Evolutionary conservation across 768 basidiomycete genomes (phyloP).

Genomic region (Amanita rimosa): DNA sequence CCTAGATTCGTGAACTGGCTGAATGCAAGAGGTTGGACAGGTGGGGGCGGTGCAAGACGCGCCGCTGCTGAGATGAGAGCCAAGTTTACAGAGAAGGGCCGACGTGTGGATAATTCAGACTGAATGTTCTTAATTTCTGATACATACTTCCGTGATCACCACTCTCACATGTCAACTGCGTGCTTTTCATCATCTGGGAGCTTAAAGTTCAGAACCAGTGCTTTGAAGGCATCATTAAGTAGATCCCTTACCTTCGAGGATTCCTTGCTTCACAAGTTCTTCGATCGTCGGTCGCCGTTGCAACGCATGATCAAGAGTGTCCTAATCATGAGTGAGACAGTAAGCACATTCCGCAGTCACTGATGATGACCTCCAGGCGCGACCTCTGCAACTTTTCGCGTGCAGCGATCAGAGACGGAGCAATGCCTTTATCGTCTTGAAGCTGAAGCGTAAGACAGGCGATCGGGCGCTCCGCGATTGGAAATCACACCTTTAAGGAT

Average conservation of each 20-base stretch:
- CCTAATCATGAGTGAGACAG: slow-evolving; percentile 20
- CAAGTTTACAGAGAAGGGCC: slow-evolving; percentile 27
- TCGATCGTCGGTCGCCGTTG: slow-evolving; percentile 46
- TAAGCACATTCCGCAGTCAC: neutral
- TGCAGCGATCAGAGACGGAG: slow-evolving; percentile 49
- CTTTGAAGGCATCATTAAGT: neutral
- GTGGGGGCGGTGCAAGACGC: slow-evolving; percentile 54
- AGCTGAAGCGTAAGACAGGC: neutral
- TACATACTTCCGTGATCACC: neutral
- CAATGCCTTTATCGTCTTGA: slow-evolving; percentile 50
- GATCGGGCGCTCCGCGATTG: no score
- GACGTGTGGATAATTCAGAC: slow-evolving; percentile 12
- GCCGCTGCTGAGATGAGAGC: slow-evolving; percentile 46
- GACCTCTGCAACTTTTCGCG: slow-evolving; percentile 48
- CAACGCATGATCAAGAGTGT: slow-evolving; percentile 52
- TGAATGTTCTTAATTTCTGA: slow-evolving; percentile 2
- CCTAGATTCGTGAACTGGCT: slow-evolving; percentile 84
- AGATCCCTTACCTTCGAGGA: slow-evolving; percentile 26
- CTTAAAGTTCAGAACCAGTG: neutral
- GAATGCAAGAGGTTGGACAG: slow-evolving; percentile 71
- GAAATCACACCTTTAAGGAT: slow-evolving; percentile 53
- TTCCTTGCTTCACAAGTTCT: slow-evolving; percentile 56
- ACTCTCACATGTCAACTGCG: neutral
- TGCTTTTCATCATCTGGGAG: neutral
- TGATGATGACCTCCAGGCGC: slow-evolving; percentile 42